phyloP scores from a whole-genome alignment of 306 rosid genomes.

The Dalbergia cochinchinensis region DNA sequence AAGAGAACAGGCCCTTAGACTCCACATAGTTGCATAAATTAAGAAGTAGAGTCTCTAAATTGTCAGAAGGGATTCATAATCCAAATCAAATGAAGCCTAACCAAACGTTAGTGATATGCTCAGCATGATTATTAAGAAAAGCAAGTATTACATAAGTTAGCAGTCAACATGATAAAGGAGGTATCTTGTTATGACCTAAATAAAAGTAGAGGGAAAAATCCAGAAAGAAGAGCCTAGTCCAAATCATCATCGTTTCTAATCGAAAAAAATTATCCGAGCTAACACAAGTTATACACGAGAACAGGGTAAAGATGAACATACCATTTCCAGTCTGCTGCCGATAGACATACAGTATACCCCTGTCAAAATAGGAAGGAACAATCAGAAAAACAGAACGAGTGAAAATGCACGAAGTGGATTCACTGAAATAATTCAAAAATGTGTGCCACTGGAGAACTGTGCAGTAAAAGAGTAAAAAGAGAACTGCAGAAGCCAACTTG shows the following conservation, averaged over 20 bases:
- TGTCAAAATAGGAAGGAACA: slow-evolving; percentile 51
- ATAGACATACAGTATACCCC: slow-evolving; percentile 81
- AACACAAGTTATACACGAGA: slow-evolving; percentile 16
- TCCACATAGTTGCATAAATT: slow-evolving; percentile 15
- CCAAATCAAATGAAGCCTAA: background rate
- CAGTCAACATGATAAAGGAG: background rate
- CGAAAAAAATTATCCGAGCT: slow-evolving; percentile 13
- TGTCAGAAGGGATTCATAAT: slow-evolving; percentile 4
- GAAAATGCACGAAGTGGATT: slow-evolving; percentile 4
- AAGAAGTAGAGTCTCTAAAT: background rate
- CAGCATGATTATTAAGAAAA: background rate
- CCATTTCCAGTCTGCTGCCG: slow-evolving; percentile 87
- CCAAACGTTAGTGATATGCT: background rate
- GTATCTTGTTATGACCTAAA: background rate
- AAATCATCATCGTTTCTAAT: slow-evolving; percentile 13
- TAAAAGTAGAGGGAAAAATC: background rate
- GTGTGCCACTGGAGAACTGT: slow-evolving; percentile 18
- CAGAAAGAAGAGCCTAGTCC: slow-evolving; percentile 5
- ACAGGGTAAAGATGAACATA: slow-evolving; percentile 52
- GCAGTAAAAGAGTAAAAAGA: slow-evolving; percentile 11
- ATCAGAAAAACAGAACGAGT: slow-evolving; percentile 41
- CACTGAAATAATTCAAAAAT: slow-evolving; percentile 33
- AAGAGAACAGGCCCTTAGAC: slow-evolving; percentile 18
- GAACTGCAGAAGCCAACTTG: slow-evolving; percentile 29
- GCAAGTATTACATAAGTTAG: background rate